phyloP scores from a whole-genome alignment of 2,329 filamentous ascomycete genomes.

The Penicillium sp. region DNA sequence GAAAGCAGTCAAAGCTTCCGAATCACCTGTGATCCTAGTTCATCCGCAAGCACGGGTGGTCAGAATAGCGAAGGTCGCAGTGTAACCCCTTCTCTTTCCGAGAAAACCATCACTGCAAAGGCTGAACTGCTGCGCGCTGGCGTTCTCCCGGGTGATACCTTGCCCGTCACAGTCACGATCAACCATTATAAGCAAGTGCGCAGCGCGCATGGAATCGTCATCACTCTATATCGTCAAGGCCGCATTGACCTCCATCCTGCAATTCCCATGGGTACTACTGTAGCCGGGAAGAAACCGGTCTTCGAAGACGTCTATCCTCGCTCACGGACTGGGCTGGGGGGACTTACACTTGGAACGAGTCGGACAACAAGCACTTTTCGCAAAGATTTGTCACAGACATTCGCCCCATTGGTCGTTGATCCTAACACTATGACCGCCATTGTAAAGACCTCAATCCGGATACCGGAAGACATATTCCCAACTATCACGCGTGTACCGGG shows the following conservation, averaged over 20 bases:
- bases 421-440: constrained; percentile 72
- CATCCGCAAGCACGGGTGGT: constrained; percentile 33
- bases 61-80: constrained; percentile 50
- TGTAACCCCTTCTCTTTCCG: constrained; percentile 54
- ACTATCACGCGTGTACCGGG: constrained; percentile 87
- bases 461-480: constrained; percentile 87
- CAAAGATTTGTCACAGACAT: constrained; percentile 86
- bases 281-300: constrained; percentile 64
- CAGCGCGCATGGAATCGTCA: constrained; percentile 86
- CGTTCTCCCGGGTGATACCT: constrained; percentile 76
- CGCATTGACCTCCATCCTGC: constrained; percentile 76
- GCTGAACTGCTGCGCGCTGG: constrained; percentile 79
- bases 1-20: constrained; percentile 60
- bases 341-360: constrained; percentile 78
- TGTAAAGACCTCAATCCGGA: constrained; percentile 75
- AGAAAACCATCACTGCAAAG: constrained; percentile 79
- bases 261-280: constrained; percentile 57
- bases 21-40: constrained; percentile 46
- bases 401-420: constrained; percentile 83
- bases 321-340: constrained; percentile 79
- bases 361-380: constrained; percentile 89
- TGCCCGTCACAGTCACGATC: constrained; percentile 75
- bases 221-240: constrained; percentile 87
- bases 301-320: constrained; percentile 83
- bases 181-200: constrained; percentile 86